phyloP scores from a whole-genome alignment of 768 basidiomycete species.

The Pilatotrama ljubarskyi region DNA sequence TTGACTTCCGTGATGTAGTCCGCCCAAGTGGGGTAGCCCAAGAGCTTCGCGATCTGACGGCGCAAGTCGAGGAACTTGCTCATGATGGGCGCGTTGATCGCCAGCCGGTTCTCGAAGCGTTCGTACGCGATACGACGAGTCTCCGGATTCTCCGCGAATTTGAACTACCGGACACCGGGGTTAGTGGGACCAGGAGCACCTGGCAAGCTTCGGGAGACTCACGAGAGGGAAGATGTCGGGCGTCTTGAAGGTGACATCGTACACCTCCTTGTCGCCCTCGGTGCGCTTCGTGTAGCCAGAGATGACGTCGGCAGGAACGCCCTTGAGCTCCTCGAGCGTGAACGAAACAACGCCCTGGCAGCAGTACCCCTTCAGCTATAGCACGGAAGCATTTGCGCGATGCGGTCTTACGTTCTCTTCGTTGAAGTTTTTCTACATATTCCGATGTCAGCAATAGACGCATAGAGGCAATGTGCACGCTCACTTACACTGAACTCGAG shows the following conservation, averaged over 20 bases:
- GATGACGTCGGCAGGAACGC: conserved; percentile 76
- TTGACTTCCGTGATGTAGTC: conserved; percentile 83
- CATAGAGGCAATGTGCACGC: conserved; percentile 5
- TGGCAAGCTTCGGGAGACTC: conserved; percentile 25
- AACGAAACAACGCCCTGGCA: conserved; percentile 60
- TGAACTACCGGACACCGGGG: conserved; percentile 52
- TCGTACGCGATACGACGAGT: conserved; percentile 69
- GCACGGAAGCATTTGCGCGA: conserved; percentile 31
- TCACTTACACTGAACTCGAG: conserved; percentile 72
- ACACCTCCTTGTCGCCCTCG: conserved; percentile 57
- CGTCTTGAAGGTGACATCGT: conserved; percentile 77
- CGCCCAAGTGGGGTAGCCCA: conserved; percentile 80
- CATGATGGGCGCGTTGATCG: conserved; percentile 69
- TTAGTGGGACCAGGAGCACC: background rate
- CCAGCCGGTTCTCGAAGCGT: conserved; percentile 67
- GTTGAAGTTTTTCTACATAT: conserved; percentile 77
- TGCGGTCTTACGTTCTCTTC: conserved; percentile 67
- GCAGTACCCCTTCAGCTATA: background rate
- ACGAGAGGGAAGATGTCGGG: conserved; percentile 82
- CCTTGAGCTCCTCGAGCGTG: conserved; percentile 72
- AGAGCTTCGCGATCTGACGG: conserved; percentile 62
- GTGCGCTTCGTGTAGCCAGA: conserved; percentile 74
- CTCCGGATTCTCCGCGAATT: conserved; percentile 70
- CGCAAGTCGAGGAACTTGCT: conserved; percentile 69
- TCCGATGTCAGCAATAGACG: background rate